Evolutionary conservation across 495 filamentous ascomycete genomes (phyloP).

Genomic region (Bombardia bombarda): DNA sequence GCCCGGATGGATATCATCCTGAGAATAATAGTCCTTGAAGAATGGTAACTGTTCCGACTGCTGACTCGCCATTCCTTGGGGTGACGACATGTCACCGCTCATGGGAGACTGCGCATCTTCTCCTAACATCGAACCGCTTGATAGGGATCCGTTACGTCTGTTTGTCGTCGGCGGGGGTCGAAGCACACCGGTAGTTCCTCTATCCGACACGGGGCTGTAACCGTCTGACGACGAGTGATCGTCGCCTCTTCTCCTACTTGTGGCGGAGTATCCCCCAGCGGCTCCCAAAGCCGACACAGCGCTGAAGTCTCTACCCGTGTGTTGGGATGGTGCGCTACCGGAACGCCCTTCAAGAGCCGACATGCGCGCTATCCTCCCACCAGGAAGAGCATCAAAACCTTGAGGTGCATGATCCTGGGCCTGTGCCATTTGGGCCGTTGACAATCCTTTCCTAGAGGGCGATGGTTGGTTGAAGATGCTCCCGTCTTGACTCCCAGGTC

Average conservation of each 20-base stretch:
- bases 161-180: slow-evolving; percentile 52
- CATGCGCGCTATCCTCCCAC: slow-evolving; percentile 91
- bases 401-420: slow-evolving; percentile 36
- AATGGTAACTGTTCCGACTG: slow-evolving; percentile 90
- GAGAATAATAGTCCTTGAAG: slow-evolving; percentile 98
- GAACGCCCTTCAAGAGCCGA: slow-evolving; percentile 75
- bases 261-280: slow-evolving; percentile 27
- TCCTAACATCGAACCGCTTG: slow-evolving; percentile 70
- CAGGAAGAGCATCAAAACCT: slow-evolving; percentile 68
- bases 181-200: slow-evolving; percentile 44
- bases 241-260: slow-evolving; percentile 46
- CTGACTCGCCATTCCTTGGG: slow-evolving; percentile 72
- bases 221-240: slow-evolving; percentile 76
- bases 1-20: slow-evolving; percentile 88
- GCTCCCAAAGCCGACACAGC: slow-evolving; percentile 24
- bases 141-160: slow-evolving; percentile 76
- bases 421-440: slow-evolving; percentile 24
- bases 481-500: slow-evolving; percentile 50
- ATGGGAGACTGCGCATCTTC: slow-evolving; percentile 71
- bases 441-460: slow-evolving; percentile 54
- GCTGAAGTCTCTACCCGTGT: slow-evolving; percentile 26
- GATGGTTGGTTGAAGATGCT: slow-evolving; percentile 81
- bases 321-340: slow-evolving; percentile 49
- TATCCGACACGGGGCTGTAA: slow-evolving; percentile 68
- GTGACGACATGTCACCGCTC: slow-evolving; percentile 73